Evolutionary conservation across 306 rosid species (phyloP).

Genomic region (Dalbergia oliveri): DNA sequence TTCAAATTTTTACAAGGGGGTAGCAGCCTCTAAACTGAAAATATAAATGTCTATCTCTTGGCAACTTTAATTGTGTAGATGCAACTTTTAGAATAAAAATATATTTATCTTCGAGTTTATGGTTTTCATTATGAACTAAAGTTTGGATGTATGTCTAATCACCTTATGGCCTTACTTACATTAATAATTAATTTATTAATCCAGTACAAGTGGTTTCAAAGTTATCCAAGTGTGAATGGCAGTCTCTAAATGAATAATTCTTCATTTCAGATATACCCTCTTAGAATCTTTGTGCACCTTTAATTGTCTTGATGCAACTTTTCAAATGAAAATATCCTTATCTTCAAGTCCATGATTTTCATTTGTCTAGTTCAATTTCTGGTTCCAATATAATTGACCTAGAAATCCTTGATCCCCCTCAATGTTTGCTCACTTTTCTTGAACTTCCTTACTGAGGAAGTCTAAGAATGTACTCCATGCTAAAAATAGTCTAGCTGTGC

Average conservation of each 20-base stretch:
- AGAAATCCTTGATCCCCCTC: neutral
- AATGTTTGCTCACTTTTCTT: neutral
- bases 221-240: too few relatives aligned
- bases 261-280: too few relatives aligned
- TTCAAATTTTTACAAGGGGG: too few relatives aligned
- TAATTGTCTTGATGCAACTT: conserved; percentile 27
- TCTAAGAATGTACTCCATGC: neutral
- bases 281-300: neutral
- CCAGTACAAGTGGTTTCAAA: neutral
- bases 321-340: neutral
- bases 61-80: conserved; percentile 3
- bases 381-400: neutral
- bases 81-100: conserved; percentile 21
- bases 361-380: neutral
- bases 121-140: neutral
- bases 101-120: neutral
- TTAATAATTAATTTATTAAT: neutral
- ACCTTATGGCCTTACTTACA: neutral
- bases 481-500: neutral
- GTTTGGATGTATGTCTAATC: conserved; percentile 5
- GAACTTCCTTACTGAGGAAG: neutral
- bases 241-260: too few relatives aligned
- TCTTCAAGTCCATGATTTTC: neutral
- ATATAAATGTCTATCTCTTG: neutral
- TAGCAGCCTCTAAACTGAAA: too few relatives aligned